Percentiles rank a stretch among this genome's conserved stretches.
phyloP scores from a whole-genome alignment of 306 rosid species.

The Casuarina cunninghamiana region DNA sequence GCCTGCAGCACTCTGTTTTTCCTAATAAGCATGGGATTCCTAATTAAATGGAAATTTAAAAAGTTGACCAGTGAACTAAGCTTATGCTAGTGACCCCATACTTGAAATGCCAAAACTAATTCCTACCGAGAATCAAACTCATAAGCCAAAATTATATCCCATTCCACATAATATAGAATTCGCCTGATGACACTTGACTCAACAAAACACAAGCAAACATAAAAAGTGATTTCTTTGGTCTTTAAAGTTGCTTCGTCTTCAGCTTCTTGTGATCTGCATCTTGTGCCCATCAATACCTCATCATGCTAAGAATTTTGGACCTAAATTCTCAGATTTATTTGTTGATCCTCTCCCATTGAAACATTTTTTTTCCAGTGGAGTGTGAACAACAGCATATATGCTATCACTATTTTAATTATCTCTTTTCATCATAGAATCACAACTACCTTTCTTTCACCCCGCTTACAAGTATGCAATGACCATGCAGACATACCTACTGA shows the following conservation, averaged over 20 bases:
- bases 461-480: not conserved
- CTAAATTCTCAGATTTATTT: not conserved
- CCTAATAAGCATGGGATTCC: not conserved
- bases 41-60: not conserved
- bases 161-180: not conserved
- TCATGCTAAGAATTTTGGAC: not conserved
- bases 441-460: not conserved
- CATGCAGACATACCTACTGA: not conserved
- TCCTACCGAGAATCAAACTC: not conserved
- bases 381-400: not conserved
- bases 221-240: not conserved
- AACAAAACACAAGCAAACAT: not conserved
- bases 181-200: not conserved
- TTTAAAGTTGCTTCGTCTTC: not conserved
- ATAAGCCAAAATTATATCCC: not conserved
- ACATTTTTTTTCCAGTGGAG: not conserved
- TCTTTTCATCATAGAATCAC: slow-evolving; percentile 3
- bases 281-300: not conserved
- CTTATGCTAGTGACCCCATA: not conserved
- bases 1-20: not conserved
- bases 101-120: not conserved
- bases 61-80: not conserved
- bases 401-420: not conserved
- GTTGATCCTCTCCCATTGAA: not conserved
- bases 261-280: not conserved